These are phyloP conservation scores for Plenodomus tracheiphilus DNA, from an alignment of 2,329 filamentous ascomycete species.

Conservation along the genomic window DNA sequence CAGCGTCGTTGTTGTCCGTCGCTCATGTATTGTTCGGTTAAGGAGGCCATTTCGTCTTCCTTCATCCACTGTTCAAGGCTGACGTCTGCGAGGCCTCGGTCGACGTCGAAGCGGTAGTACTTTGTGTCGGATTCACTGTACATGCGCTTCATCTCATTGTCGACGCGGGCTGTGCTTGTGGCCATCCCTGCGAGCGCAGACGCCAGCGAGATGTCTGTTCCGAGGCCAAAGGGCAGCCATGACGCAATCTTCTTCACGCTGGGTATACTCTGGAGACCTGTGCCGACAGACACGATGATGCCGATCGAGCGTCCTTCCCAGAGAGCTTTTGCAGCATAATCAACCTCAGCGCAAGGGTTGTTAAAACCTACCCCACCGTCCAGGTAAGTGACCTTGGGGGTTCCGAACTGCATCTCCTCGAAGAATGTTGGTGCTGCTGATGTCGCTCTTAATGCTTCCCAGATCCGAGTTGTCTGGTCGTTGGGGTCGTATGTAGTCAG, in stretches of 20 bases:
- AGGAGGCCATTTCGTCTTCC: slow-evolving; percentile 46
- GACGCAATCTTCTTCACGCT: slow-evolving; percentile 41
- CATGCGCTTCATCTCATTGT: slow-evolving; percentile 48
- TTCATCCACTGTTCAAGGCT: slow-evolving; percentile 48
- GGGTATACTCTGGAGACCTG: slow-evolving; percentile 44
- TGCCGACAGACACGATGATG: slow-evolving; percentile 46
- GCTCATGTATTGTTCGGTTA: slow-evolving; percentile 46
- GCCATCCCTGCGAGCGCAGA: slow-evolving; percentile 45
- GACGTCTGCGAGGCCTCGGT: slow-evolving; percentile 44
- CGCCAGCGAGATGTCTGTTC: slow-evolving; percentile 43
- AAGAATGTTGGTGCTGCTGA: slow-evolving; percentile 56
- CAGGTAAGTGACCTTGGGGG: slow-evolving; percentile 52
- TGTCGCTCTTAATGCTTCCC: slow-evolving; percentile 58
- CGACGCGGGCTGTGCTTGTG: slow-evolving; percentile 43
- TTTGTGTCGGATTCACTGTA: slow-evolving; percentile 42
- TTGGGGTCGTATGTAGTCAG: slow-evolving; percentile 46
- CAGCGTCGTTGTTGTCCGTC: slow-evolving; percentile 37
- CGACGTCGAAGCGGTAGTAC: slow-evolving; percentile 47
- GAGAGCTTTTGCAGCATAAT: slow-evolving; percentile 51
- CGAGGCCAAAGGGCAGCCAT: slow-evolving; percentile 46
- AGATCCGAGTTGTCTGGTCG: slow-evolving; percentile 46
- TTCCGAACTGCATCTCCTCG: slow-evolving; percentile 55
- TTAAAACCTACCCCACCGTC: slow-evolving; percentile 56
- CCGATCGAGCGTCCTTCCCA: slow-evolving; percentile 44
- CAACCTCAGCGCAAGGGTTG: slow-evolving; percentile 57